A percentile compares a stretch with the other conserved stretches of the same genome.
Evolutionary conservation across 2,329 filamentous ascomycete species (phyloP).

Genomic region (Stagonosporopsis tanaceti): DNA sequence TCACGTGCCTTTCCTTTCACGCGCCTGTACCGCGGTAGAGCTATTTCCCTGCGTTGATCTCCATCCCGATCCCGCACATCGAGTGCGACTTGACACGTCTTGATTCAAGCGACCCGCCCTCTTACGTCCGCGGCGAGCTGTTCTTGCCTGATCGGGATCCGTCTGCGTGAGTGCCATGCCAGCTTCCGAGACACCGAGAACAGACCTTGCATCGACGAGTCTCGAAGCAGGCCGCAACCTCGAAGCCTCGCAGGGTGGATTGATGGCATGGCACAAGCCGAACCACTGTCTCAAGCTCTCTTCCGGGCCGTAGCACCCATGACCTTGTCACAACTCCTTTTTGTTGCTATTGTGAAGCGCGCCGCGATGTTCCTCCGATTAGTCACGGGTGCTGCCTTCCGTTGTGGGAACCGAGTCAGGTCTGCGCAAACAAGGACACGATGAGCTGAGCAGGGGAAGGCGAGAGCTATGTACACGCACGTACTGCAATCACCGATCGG

Average conservation of each 20-base stretch:
- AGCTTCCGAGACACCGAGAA: conserved; percentile 14
- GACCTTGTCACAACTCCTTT: background rate
- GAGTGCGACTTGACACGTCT: conserved; percentile 12
- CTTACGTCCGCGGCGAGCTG: conserved; percentile 2
- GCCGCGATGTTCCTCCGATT: conserved; percentile 1
- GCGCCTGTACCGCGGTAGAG: conserved; percentile 9
- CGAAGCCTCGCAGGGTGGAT: conserved; percentile 2
- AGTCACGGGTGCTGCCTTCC: conserved; percentile 12
- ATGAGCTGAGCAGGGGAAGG: conserved; percentile 7
- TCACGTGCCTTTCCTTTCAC: conserved; percentile 5
- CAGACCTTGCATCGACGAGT: conserved; percentile 2
- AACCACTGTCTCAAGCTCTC: conserved; percentile 12
- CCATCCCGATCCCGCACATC: conserved; percentile 18
- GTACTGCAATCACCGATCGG: conserved; percentile 2
- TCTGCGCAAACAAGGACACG: background rate
- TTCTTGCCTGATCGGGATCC: conserved; percentile 4
- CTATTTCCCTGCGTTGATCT: conserved; percentile 17
- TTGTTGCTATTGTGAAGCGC: background rate
- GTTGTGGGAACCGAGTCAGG: conserved; percentile 11
- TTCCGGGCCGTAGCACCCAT: conserved; percentile 10
- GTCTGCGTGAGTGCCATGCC: conserved; percentile 4
- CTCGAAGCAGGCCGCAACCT: background rate
- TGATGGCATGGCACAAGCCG: conserved; percentile 3
- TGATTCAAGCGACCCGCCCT: conserved; percentile 5
- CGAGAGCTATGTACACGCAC: conserved; percentile 4